Evolutionary conservation across 129 eudicot genomes (phyloP).

Genomic region (Pittosporum tobira): DNA sequence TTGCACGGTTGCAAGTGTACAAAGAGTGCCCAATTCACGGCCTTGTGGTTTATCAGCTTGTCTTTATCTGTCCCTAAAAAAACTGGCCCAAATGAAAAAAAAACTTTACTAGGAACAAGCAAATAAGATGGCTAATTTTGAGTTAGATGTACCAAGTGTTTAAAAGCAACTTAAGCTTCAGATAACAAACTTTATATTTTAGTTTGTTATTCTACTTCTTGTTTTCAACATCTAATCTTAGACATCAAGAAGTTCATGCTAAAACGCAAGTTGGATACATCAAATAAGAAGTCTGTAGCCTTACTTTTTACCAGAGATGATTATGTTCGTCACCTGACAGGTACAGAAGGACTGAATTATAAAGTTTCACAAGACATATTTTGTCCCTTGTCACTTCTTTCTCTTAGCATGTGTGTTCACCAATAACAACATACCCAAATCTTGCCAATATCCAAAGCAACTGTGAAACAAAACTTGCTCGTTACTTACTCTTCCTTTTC

Average conservation of each 20-base stretch:
- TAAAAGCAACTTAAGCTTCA: not conserved
- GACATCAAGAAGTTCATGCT: not conserved
- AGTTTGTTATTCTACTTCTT: not conserved
- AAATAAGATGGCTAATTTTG: no score
- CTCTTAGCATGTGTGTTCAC: not conserved
- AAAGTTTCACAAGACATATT: not conserved
- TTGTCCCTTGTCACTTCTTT: not conserved
- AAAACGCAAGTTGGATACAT: not conserved
- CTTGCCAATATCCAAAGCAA: not conserved
- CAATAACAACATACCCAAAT: not conserved
- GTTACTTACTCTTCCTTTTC: no score
- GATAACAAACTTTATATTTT: not conserved
- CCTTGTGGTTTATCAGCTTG: not conserved
- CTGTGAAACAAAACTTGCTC: no score
- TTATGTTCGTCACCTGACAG: not conserved
- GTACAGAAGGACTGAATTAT: not conserved
- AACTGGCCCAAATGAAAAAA: not conserved
- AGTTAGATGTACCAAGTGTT: no score
- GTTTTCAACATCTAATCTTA: not conserved
- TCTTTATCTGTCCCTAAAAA: not conserved
- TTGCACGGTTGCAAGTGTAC: not conserved
- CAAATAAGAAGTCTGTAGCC: not conserved
- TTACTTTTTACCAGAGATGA: constrained; percentile 3
- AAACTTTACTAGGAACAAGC: no score
- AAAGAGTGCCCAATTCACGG: not conserved